Base-by-base conservation (phyloP, 2,329 filamentous ascomycete species). In the Nemania sp. region DNA sequence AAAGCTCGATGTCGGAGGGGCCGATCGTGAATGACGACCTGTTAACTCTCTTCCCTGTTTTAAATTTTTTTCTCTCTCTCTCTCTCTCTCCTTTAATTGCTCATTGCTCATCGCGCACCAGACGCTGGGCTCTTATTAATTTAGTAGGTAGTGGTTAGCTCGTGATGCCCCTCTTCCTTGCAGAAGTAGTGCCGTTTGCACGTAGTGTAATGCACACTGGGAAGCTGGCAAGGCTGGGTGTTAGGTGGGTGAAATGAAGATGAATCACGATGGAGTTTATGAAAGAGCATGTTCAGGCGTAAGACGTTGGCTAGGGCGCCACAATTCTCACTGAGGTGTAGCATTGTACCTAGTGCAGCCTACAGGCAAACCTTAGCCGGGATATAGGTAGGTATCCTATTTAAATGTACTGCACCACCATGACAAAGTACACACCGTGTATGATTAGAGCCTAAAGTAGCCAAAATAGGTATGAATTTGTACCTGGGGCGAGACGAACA, bases 1-100 rank as follows among this genome's bases (percentile, higher is more conserved):
- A 32, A 40, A 11, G 43, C 42, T 54, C 45, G 39, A 54, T 39
- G 40, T 29, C 50, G 20, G 50, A 49, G 34, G 50, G 45, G 40
- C 59, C 18, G 50, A 40, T 40, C 54, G 20, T 34, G n/a, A 57
- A 43, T 48, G 42, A 47, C 12, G 35, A 53, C 37, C 12, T 48
- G 12, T 48, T 12, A 25, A 32, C 35, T 34, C 43, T 5, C 9
- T 2, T 47, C 46, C 35, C 32, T 35, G 17, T 37, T 42, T 40
- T 29, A 3, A 2, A 6, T 13, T 11, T 48, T 47, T 47, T 32
- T 21, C 21, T 47, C 21, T 39, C 13, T 9, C n/a, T n/a, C n/a
- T n/a, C 12, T 32, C 34, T 54, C 17, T 5, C n/a, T 9, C 54
- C 17, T 17, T 21, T n/a, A 21, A 25, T 54, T 10, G 17, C n/a